Evolutionary conservation across 2,329 filamentous ascomycete genomes (phyloP), one percentile per base, ranked within the genome.

Genomic region (Paracoccidioides lutzii): DNA sequence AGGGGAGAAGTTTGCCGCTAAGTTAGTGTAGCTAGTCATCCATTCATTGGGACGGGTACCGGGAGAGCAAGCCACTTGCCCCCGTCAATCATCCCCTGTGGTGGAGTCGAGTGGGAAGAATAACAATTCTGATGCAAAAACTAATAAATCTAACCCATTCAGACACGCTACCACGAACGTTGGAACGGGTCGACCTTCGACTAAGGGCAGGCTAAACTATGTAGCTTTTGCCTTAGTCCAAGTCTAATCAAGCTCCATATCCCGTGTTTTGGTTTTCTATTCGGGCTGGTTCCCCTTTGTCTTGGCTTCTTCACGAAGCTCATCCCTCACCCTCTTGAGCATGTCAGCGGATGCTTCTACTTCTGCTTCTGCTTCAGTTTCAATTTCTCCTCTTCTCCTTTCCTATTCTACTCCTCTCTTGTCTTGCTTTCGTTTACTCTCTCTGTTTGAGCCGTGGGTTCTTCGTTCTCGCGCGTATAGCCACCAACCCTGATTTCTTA

Each of bases 21-120:
- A 49, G 33, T 30, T 52, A 52, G 49, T 30, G 49, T 38, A 42
- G 49, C n/a, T n/a, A 42, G 49, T 22, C 10, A 33, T 52, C 15
- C 49, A 22, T 22, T 22, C 22, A 44, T 41, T 52, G 49, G 49
- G 49, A 52, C 49, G 49, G 49, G 49, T n/a, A 8, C 28, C 49
- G 49, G 49, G 49, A 52, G 33, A 52, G 49, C 37, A 35, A 42
- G 49, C 49, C 49, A 52, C 37, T 42, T 28, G 37, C 32, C 46
- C 32, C 46, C 32, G 33, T 49, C 46, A 35, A 49, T 42, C 40
- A 5, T 42, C 28, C 33, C 46, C 10, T n/a, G 8, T 32, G 32
- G n/a, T 14, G 14, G 46, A 5, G 8, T 37, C 7, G 7, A 15
- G 32, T 32, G 32, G 32, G 32, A 22, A 49, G 15, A 30, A 37